Base-by-base conservation (phyloP, 345 rosid species). In the Citrus medica region DNA sequence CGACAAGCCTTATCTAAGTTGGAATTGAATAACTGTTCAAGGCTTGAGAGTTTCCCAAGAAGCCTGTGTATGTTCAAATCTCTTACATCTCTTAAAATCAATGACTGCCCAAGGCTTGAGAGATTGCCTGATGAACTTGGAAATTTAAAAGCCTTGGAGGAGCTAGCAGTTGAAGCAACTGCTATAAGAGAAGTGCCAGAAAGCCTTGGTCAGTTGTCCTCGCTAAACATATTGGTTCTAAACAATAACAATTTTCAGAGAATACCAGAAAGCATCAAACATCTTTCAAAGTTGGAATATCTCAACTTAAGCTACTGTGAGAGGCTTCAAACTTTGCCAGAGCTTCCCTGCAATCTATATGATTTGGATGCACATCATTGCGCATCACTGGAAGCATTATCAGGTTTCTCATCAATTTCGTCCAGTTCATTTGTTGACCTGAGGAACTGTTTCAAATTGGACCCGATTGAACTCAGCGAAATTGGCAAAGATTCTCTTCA, bases 101-200 rank as follows among this genome's bases (percentile, higher is more conserved):
- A 1, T 42, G 48, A 42, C 1, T 83, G 87, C 0, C 79, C 77
- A 63, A 77, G 17, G 9, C 40, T 87, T 42, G 67, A 32, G 68
- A 27, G 9, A 51, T 24, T 55, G 24, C 59, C 65, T 0, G 65
- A 61, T 4, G 32, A 61, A n/a, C 13, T 27, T 28, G 64, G 22
- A n/a, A 69, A 8, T 9, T 5, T 76, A 66, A n/a, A 65, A 76
- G 6, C 21, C 22, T 67, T 76, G 60, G 9, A 56, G 37, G 53
- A 21, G 40, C 6, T 83, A 8, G 78, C 78, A 71, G 82, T 17
- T 21, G n/a, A 19, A 55, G n/a, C 70, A 74, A 81, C 85, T 30
- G 16, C 25, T 37, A 33, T 73, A 1, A 56, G 4, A 3, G 51
- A 73, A 8, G n/a, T 73, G 0, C 76, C 53, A 1, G 51, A 59